Base-by-base conservation (phyloP, 1,284 basidiomycete genomes). In the Ganoderma lucidum region DNA sequence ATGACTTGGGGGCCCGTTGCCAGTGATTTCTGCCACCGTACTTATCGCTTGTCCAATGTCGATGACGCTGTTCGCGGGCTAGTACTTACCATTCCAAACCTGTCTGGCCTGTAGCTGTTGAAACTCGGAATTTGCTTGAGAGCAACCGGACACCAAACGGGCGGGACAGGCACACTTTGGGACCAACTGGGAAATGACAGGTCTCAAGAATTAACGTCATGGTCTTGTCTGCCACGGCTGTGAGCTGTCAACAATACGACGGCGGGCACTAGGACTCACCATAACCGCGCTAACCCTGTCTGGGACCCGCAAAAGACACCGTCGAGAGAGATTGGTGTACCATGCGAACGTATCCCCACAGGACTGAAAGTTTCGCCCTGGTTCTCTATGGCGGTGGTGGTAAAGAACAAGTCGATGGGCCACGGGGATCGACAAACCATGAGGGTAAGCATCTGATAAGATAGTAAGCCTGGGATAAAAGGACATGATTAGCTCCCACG, bases 391-490 rank as follows among this genome's bases (percentile, higher is more conserved):
- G 48, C 14, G 30, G 32, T 56, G 53, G 53, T 56, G 53, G 53
- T 56, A 3, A 28, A 6, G 30, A 17, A 6, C 53, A 35, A 56
- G 30, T 30, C n/a, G 51, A 53, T 14, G 28, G 9, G 28, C 51
- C 45, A 48, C 48, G 48, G 48, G 23, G 23, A 12, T 28, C 23
- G 10, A 10, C 8, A 4, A n/a, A 14, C n/a, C 48, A 28, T 51
- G 48, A 51, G 48, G 23, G 30, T 9, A 19, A 35, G 56, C 59
- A 51, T 48, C 55, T 51, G 62, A 67, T 67, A 63, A 63, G 66
- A 67, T 67, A 64, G 60, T 67, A 60, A 56, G 53, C 5, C 30
- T 56, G 53, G 30, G 53, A 56, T 35, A 35, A 35, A 12, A 42
- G 23, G 32, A 19, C 15, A 17, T 32, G 53, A 56, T 56, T 35